Percentiles rank a stretch among this genome's conserved stretches.
phyloP scores from a whole-genome alignment of 208 protist species.

The Perkinsela sp. region DNA sequence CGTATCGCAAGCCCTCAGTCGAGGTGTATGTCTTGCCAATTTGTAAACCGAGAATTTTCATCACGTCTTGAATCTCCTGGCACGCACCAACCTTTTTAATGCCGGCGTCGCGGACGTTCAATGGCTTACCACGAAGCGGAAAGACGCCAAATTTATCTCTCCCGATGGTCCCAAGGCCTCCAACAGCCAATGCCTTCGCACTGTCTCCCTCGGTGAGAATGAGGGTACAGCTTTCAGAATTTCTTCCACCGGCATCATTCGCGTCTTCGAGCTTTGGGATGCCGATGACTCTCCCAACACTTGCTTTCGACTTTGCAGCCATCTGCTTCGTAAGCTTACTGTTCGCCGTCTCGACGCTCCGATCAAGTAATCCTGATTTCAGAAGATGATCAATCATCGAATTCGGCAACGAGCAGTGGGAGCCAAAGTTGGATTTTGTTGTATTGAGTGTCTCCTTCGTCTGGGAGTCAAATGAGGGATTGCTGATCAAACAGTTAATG shows the following conservation, averaged over 20 bases:
- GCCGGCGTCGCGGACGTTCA: constrained; percentile 95
- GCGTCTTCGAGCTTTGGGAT: constrained; percentile 99
- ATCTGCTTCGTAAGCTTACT: constrained; percentile 73
- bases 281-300: constrained; percentile 52
- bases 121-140: constrained; percentile 92
- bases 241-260: constrained; percentile 85
- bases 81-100: constrained; percentile 74
- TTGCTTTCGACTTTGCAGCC: constrained; percentile 28
- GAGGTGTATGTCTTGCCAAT: constrained; percentile 60
- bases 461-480: constrained; percentile 98
- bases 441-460: constrained; percentile 97
- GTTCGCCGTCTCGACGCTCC: constrained; percentile 76
- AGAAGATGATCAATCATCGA: constrained; percentile 77
- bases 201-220: constrained; percentile 99
- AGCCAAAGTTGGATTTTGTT: constrained; percentile 77
- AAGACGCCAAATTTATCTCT: constrained; percentile 97
- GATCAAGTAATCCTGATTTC: constrained; percentile 78
- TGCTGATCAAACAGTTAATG: constrained; percentile 95
- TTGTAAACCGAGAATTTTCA: constrained; percentile 84
- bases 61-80: constrained; percentile 74
- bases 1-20: constrained; percentile 82
- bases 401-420: constrained; percentile 68
- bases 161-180: constrained; percentile 89
- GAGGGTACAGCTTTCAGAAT: constrained; percentile 86
- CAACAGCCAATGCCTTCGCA: constrained; percentile 85